Base-by-base conservation (phyloP, 2,329 filamentous ascomycete genomes). In the Paraphoma chrysanthemicola region DNA sequence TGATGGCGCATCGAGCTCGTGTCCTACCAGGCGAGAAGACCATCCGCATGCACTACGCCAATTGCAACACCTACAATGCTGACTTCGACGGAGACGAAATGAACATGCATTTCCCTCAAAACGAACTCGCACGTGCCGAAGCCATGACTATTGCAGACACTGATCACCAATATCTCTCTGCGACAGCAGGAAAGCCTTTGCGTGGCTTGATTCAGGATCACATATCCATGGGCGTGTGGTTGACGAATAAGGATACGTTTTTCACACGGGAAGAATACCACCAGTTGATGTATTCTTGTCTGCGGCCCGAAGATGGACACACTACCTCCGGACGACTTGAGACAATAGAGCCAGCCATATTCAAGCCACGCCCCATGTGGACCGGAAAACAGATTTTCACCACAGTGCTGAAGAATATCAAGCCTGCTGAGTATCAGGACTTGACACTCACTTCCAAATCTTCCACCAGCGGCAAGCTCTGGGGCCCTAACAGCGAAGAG, bases 41-140 rank as follows among this genome's bases (percentile, higher is more conserved):
- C 0, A 93, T 99, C 74, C 93, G 95, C 64, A 98, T 99, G 94
- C 95, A 99, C 81, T 99, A 99, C 79, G 94, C 95, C 69, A 99
- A 99, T 77, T 98, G 95, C 77, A 99, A 99, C 73, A 97, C 95
- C 0, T 99, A 99, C 83, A 99, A 99, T 69, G 95, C 95, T 31
- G 95, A 99, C 83, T 99, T 99, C 73, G 96, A 99, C 72, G 95
- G 95, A 77, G 95, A 99, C 74, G 95, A 99, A 78, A 99, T 99
- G 95, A 99, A 99, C 77, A 96, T 99, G 93, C 95, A 99, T 79
- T 98, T 99, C 72, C 95, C 95, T 1, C 95, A 99, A 69, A 98
- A 97, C 67, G 96, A 98, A 74, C 84, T 98, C 63, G 95, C 95
- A 14, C 86, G 95, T 66, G 91, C 94, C 2, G 95, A 99, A 79